Evolutionary conservation across 2,329 filamentous ascomycete genomes (phyloP).

Genomic region (Sporothrix phasma): DNA sequence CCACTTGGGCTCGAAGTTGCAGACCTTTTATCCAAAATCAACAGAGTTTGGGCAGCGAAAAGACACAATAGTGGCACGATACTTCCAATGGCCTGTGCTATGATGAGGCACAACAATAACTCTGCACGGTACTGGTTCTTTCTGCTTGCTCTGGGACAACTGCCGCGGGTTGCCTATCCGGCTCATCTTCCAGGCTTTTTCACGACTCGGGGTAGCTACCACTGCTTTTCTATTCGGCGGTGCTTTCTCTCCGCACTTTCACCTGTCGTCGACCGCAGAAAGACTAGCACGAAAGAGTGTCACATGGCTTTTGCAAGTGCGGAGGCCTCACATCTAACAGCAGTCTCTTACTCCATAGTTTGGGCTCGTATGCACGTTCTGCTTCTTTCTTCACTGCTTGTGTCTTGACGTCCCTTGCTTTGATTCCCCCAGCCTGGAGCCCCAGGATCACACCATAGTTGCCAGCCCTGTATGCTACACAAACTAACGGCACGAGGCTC

Average conservation of each 20-base stretch:
- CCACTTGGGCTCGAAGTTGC: not conserved
- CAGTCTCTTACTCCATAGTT: not conserved
- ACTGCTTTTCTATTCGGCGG: not conserved
- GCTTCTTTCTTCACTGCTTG: no score
- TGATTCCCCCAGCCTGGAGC: no score
- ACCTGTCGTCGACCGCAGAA: not conserved
- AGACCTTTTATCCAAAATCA: not conserved
- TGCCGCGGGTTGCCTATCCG: no score
- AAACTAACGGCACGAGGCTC: not conserved
- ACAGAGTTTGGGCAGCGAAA: no score
- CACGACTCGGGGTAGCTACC: not conserved
- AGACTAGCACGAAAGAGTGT: not conserved
- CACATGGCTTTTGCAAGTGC: not conserved
- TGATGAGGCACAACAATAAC: no score
- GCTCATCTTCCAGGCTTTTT: not conserved
- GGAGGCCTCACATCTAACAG: not conserved
- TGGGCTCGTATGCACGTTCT: no score
- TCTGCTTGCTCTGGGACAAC: no score
- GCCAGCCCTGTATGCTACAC: not conserved
- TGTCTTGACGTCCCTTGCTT: no score
- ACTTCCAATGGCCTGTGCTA: no score
- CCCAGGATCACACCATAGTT: no score
- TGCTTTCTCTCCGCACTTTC: not conserved
- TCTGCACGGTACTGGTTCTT: no score
- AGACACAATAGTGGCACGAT: no score